Percentiles rank a stretch among this genome's conserved stretches.
Evolutionary conservation across 305 asterid genomes (phyloP).

Genomic region (Petunia hybrid): DNA sequence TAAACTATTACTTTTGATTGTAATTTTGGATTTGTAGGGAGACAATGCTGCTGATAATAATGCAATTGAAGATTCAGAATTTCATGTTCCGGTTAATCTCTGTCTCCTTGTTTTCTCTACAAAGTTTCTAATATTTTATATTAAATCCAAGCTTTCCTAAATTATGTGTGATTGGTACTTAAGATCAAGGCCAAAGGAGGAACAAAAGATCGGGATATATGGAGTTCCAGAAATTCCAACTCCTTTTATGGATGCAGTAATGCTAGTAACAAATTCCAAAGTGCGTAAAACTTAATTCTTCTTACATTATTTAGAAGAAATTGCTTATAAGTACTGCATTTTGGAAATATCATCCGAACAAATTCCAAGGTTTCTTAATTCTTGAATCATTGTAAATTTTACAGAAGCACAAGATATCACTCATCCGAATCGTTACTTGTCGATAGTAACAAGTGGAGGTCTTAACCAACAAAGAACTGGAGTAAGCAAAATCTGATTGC

Average conservation of each 20-base stretch:
- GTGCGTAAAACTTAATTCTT: constrained; percentile 50
- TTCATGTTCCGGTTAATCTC: constrained; percentile 59
- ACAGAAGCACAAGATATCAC: constrained; percentile 76
- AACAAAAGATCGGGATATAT: constrained; percentile 61
- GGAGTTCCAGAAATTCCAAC: constrained; percentile 74
- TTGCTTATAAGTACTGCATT: not conserved
- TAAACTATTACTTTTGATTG: constrained; percentile 27
- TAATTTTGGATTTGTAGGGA: constrained; percentile 40
- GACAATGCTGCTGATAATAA: constrained; percentile 40
- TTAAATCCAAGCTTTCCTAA: constrained; percentile 39
- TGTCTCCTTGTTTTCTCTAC: not conserved
- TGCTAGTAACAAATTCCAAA: constrained; percentile 65
- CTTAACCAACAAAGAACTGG: constrained; percentile 98
- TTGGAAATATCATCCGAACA: not conserved
- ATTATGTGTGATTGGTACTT: constrained; percentile 47
- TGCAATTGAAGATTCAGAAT: constrained; percentile 37
- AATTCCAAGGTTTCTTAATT: not conserved
- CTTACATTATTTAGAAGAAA: not conserved
- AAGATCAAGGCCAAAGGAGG: constrained; percentile 64
- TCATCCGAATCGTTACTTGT: constrained; percentile 72
- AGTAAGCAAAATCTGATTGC: constrained; percentile 50
- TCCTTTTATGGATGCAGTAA: constrained; percentile 79
- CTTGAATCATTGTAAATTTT: not conserved
- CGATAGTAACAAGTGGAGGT: constrained; percentile 95
- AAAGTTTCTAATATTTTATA: not conserved